Percentiles rank a stretch among this genome's conserved stretches.
phyloP scores from a whole-genome alignment of 2,329 filamentous ascomycete species.

The Dactylonectria estremocensis region DNA sequence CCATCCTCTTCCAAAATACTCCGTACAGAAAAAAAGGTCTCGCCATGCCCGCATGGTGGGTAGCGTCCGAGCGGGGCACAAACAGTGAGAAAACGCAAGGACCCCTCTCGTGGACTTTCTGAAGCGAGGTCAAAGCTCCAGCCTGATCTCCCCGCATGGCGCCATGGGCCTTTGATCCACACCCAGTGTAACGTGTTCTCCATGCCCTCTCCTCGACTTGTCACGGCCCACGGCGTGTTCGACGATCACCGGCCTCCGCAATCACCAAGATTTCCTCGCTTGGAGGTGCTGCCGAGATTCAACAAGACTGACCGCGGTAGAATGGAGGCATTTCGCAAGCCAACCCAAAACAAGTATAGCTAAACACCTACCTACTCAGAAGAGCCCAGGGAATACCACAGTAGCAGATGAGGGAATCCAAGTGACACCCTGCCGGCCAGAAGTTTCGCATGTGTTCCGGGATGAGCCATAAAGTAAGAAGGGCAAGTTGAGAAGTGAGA shows the following conservation, averaged over 20 bases:
- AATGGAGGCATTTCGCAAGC: slow-evolving; percentile 2
- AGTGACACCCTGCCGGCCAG: background rate
- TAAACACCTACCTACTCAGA: slow-evolving; percentile 7
- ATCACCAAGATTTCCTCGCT: slow-evolving; percentile 3
- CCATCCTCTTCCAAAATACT: background rate
- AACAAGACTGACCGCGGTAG: slow-evolving; percentile 4
- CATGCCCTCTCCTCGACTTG: slow-evolving; percentile 3
- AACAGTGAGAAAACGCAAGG: slow-evolving; percentile 26
- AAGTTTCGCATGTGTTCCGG: slow-evolving; percentile 3
- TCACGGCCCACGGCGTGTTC: slow-evolving; percentile 15
- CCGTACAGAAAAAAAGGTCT: slow-evolving; percentile 6
- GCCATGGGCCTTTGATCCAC: slow-evolving; percentile 25
- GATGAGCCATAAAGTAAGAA: background rate
- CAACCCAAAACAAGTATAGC: slow-evolving; percentile 16
- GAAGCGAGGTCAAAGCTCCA: slow-evolving; percentile 33
- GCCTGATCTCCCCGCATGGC: slow-evolving; percentile 30
- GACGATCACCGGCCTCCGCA: slow-evolving; percentile 2
- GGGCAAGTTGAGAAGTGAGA: background rate
- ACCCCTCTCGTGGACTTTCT: slow-evolving; percentile 18
- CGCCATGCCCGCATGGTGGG: slow-evolving; percentile 13
- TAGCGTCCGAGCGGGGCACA: slow-evolving; percentile 30
- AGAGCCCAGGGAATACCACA: slow-evolving; percentile 2
- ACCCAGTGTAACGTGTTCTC: slow-evolving; percentile 24
- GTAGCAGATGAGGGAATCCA: slow-evolving; percentile 4
- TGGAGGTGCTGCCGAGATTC: slow-evolving; percentile 7